Conservation (phyloP, 106 monocot species). For the Phalaenopsis equestris region DNA sequence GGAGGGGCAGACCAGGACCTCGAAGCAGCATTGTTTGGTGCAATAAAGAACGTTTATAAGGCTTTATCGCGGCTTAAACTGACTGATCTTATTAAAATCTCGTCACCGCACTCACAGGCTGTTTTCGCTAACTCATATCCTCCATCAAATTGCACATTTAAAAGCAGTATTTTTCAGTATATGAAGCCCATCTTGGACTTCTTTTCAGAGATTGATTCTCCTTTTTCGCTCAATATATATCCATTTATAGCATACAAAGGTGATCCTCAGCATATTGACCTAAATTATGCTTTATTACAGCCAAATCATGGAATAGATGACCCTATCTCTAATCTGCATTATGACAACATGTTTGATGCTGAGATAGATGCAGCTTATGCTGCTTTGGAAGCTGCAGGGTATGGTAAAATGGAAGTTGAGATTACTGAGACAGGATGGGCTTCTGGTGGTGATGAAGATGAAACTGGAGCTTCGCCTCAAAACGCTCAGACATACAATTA, state of each 20-base stretch:
- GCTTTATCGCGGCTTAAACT: slow-evolving; percentile 47
- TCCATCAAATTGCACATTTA: slow-evolving; percentile 68
- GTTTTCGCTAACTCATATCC: slow-evolving; percentile 81
- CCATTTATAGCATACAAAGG: slow-evolving; percentile 86
- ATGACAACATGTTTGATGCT: slow-evolving; percentile 97
- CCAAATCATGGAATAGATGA: slow-evolving; percentile 63
- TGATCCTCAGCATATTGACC: slow-evolving; percentile 73
- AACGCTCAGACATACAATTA: slow-evolving; percentile 84
- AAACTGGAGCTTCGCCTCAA: slow-evolving; percentile 56
- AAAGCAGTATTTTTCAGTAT: slow-evolving; percentile 32
- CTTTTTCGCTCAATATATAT: slow-evolving; percentile 74
- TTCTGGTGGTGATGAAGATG: slow-evolving; percentile 61
- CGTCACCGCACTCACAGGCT: slow-evolving; percentile 66
- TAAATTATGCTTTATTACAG: slow-evolving; percentile 77
- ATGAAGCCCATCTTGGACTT: slow-evolving; percentile 78
- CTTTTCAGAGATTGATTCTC: slow-evolving; percentile 40
- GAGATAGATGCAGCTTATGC: slow-evolving; percentile 76
- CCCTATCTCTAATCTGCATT: slow-evolving; percentile 58
- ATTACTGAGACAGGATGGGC: slow-evolving; percentile 95
- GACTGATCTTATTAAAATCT: slow-evolving; percentile 47
- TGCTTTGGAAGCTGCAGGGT: slow-evolving; percentile 69
- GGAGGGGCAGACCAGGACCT: slow-evolving; percentile 52
- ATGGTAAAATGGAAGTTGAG: slow-evolving; percentile 57
- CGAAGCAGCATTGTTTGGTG: slow-evolving; percentile 50
- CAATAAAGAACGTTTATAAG: slow-evolving; percentile 63